Base-by-base conservation (phyloP, 2,329 filamentous ascomycete species). In the Scedosporium aurantiacum region DNA sequence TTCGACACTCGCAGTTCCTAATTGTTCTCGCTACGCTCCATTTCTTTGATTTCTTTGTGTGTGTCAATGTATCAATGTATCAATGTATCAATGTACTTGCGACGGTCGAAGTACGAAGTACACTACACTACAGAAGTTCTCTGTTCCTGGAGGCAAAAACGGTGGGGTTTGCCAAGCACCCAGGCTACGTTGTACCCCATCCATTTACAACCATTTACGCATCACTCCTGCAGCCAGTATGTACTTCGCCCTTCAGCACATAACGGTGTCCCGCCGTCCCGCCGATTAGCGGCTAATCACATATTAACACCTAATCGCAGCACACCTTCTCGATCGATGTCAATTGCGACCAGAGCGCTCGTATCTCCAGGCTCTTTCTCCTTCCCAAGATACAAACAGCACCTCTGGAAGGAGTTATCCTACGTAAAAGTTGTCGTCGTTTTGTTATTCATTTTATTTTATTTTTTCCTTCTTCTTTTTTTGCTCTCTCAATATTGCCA, bases 271-370 rank as follows among this genome's bases (percentile, higher is more conserved):
- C 58, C 58, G 58, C 58, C 58, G 58, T 60, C 58, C 58, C 58
- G 58, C 40, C 32, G 58, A 60, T 60, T 60, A 60, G 58, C 41
- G 41, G 58, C 58, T 50, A 60, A 50, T 60, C 58, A 60, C 43
- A 60, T 50, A 60, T 37, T 60, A 50, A 41, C 58, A 60, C 43
- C 58, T 28, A 50, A 27, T 52, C 43, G 58, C 45, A 43, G 18
- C 43, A 52, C 28, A 50, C 43, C 58, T 60, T 37, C 32, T 37
- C 32, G 32, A 37, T 37, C 58, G 23, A 50, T 54, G 23, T 27
- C 23, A 3, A 27, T 54, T 18, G 50, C 21, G n/a, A 25, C 18
- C 10, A 25, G 50, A 54, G 23, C 18, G 7, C 50, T 54, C 23
- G 50, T 54, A 54, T 54, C 50, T 54, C 50, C 12, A 23, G 3